phyloP scores from a whole-genome alignment of 2,329 filamentous ascomycete genomes.

The Cucurbitaria berberidis region DNA sequence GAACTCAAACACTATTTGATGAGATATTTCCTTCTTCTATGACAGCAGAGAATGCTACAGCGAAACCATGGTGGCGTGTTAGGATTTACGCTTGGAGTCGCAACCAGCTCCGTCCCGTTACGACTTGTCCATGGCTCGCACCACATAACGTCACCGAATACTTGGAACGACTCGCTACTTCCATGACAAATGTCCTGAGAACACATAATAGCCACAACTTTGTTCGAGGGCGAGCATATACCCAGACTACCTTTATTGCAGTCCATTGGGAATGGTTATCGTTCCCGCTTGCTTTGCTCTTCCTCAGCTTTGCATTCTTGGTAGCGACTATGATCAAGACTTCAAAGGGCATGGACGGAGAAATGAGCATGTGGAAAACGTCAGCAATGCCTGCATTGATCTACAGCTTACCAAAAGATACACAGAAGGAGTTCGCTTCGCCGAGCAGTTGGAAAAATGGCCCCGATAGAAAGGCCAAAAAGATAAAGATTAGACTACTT shows the following conservation, averaged over 20 bases:
- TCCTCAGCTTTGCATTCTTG: conserved; percentile 31
- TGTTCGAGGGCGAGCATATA: conserved; percentile 16
- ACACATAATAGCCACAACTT: conserved; percentile 13
- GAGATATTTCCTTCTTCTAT: conserved; percentile 13
- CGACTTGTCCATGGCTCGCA: conserved; percentile 18
- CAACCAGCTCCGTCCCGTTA: not conserved
- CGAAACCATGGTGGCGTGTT: not conserved
- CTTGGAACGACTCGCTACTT: conserved; percentile 23
- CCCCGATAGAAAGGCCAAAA: not conserved
- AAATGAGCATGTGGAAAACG: conserved; percentile 36
- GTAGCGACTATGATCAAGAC: conserved; percentile 24
- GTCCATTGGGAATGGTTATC: conserved; percentile 35
- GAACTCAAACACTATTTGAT: conserved; percentile 1
- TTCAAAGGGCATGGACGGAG: conserved; percentile 2
- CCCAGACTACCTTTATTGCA: conserved; percentile 10
- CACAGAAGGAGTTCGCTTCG: not conserved
- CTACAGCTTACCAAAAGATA: conserved; percentile 24
- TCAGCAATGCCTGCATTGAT: conserved; percentile 32
- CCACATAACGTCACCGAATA: conserved; percentile 30
- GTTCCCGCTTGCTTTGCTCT: conserved; percentile 28
- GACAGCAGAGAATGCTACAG: not conserved
- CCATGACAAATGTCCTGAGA: conserved; percentile 29
- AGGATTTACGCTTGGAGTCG: conserved; percentile 1
- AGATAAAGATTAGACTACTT: conserved; percentile 15
- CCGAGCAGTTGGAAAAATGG: not conserved